Evolutionary conservation across 2,329 filamentous ascomycete genomes (phyloP).

Genomic region (Arthrobotrys conoides): DNA sequence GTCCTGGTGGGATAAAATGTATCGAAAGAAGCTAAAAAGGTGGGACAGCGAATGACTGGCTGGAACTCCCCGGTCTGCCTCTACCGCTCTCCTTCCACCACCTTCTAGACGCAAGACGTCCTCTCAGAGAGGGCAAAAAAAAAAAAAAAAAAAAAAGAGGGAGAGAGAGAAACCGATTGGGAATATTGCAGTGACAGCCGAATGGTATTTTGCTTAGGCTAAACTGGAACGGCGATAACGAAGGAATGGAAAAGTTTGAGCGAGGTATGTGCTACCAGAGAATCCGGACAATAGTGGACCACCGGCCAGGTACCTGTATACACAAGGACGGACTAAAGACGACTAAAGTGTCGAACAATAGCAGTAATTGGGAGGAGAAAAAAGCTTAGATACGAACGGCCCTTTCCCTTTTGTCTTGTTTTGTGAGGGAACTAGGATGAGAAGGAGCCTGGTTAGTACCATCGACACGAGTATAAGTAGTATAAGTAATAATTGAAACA

Average conservation of each 20-base stretch:
- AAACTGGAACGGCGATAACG: conserved; percentile 26
- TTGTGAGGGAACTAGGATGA: conserved; percentile 22
- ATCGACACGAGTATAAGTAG: conserved; percentile 27
- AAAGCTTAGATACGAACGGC: conserved; percentile 27
- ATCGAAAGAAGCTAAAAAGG: conserved; percentile 34
- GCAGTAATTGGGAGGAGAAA: conserved; percentile 12
- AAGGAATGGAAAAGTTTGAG: conserved; percentile 27
- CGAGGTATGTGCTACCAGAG: conserved; percentile 13
- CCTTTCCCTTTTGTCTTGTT: conserved; percentile 7
- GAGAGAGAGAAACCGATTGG: conserved; percentile 8
- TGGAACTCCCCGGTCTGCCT: conserved; percentile 21
- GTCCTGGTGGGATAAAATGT: conserved; percentile 18
- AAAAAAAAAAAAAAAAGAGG: too few relatives aligned
- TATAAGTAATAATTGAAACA: conserved; percentile 32
- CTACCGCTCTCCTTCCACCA: conserved; percentile 18
- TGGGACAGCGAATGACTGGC: conserved; percentile 31
- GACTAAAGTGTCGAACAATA: conserved; percentile 16
- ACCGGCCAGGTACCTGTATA: conserved; percentile 5
- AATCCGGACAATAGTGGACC: conserved; percentile 3
- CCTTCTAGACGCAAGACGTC: conserved; percentile 26
- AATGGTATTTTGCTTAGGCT: conserved; percentile 28
- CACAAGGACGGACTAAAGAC: neutral
- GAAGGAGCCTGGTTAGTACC: conserved; percentile 23
- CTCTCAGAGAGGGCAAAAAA: neutral
- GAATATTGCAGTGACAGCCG: conserved; percentile 11